A percentile compares a stretch with the other conserved stretches of the same genome.
Conservation (phyloP, 2,329 filamentous ascomycete genomes). For the Aspergillus unguis region DNA sequence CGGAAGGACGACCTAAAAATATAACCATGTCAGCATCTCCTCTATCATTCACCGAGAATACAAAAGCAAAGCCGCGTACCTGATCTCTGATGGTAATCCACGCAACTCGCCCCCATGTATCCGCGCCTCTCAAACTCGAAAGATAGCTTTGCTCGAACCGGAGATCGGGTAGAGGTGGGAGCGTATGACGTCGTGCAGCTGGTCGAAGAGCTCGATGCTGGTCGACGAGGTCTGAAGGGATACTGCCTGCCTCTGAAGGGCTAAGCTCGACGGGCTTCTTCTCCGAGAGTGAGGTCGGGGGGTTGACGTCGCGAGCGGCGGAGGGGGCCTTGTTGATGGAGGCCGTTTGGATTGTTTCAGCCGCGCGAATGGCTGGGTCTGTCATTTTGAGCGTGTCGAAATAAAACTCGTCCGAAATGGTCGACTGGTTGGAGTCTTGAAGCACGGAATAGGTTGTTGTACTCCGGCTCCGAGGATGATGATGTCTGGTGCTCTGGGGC, state of each 20-base stretch:
- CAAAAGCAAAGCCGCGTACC: constrained; percentile 46
- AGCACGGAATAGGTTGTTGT: no score
- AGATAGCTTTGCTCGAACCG: constrained; percentile 98
- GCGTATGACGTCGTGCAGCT: constrained; percentile 39
- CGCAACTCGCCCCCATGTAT: constrained; percentile 73
- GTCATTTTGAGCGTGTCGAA: constrained; percentile 44
- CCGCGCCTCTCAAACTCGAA: constrained; percentile 75
- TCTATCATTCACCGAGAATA: not conserved
- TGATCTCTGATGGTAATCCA: constrained; percentile 89
- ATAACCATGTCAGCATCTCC: no score
- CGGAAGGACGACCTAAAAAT: constrained; percentile 70
- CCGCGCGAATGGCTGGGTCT: constrained; percentile 63
- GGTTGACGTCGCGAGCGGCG: constrained; percentile 71
- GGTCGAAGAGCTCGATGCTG: constrained; percentile 35
- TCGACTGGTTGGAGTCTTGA: not conserved
- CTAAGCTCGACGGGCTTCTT: constrained; percentile 58
- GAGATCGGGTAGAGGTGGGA: constrained; percentile 76
- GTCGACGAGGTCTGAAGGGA: constrained; percentile 49
- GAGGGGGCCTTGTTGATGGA: constrained; percentile 73
- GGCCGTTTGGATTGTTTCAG: constrained; percentile 75
- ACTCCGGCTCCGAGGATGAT: constrained; percentile 3
- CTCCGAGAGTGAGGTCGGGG: constrained; percentile 68
- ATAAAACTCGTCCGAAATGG: no score
- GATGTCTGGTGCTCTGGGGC: not conserved
- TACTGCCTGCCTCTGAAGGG: constrained; percentile 41